These are phyloP conservation scores for Peronospora belbahrii DNA, from an alignment of 352 stramenopile species.

Conservation along the genomic window DNA sequence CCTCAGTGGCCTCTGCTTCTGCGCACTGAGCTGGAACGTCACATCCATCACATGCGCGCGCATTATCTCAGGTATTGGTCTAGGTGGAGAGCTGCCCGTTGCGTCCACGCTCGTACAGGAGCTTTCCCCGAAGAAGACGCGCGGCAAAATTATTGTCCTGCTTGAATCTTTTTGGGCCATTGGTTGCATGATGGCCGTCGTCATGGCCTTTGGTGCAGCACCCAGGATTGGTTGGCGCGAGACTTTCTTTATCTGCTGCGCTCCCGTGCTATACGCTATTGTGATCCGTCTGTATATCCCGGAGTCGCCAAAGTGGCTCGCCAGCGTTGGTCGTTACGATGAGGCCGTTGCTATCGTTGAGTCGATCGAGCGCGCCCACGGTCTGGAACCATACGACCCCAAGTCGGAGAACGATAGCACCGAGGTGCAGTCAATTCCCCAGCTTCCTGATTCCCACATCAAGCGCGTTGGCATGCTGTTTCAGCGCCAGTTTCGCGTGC, in stretches of 20 bases:
- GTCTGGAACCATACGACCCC: constrained; percentile 33
- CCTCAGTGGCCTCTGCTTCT: constrained; percentile 40
- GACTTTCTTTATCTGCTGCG: constrained; percentile 49
- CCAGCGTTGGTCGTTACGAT: constrained; percentile 50
- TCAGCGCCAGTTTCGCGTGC: constrained; percentile 36
- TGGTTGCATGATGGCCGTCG: constrained; percentile 48
- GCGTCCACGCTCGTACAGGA: constrained; percentile 58
- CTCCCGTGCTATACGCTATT: constrained; percentile 40
- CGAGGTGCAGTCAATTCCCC: constrained; percentile 6
- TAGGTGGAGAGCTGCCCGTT: constrained; percentile 53
- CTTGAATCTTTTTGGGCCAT: constrained; percentile 62
- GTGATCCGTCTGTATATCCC: constrained; percentile 46
- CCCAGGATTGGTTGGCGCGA: constrained; percentile 51
- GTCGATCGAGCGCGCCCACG: constrained; percentile 43
- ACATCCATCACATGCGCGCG: constrained; percentile 45
- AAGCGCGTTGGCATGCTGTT: constrained; percentile 52
- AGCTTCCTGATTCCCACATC: constrained; percentile 40
- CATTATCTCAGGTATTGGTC: constrained; percentile 56
- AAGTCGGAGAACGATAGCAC: constrained; percentile 23
- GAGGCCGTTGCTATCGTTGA: constrained; percentile 54
- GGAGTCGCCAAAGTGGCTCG: constrained; percentile 69
- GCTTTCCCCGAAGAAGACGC: constrained; percentile 43
- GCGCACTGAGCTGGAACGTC: constrained; percentile 41
- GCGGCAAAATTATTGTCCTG: constrained; percentile 55
- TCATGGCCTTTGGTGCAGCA: constrained; percentile 40